Conservation (phyloP, 1,139 yeast genomes). For the Nakaseomyces sp. region DNA sequence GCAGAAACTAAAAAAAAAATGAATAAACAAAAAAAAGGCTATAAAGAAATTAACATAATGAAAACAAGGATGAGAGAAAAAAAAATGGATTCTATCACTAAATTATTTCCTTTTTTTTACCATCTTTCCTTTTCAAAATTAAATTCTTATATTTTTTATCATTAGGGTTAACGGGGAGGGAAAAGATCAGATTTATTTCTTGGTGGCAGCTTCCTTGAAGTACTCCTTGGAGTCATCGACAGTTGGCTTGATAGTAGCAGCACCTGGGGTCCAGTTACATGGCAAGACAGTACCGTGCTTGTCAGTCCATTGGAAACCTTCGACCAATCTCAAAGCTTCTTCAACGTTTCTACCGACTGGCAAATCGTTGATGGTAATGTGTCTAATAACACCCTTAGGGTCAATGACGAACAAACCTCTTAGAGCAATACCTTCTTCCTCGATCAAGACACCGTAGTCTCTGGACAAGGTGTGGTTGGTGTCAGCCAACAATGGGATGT, state of each 20-base stretch:
- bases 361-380: slow-evolving; percentile 92
- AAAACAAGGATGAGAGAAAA: too few species aligned
- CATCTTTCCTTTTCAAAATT: background rate
- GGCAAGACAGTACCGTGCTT: slow-evolving; percentile 98
- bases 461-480: slow-evolving; percentile 89
- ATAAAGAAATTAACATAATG: too few species aligned
- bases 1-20: too few species aligned
- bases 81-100: too few species aligned
- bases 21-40: too few species aligned
- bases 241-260: slow-evolving; percentile 87
- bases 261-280: slow-evolving; percentile 98
- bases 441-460: slow-evolving; percentile 95
- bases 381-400: slow-evolving; percentile 91
- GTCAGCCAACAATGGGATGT: slow-evolving; percentile 92
- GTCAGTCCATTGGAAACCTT: slow-evolving; percentile 98
- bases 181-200: background rate
- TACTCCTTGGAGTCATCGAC: slow-evolving; percentile 59
- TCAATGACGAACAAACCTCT: slow-evolving; percentile 97
- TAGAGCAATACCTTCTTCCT: slow-evolving; percentile 92
- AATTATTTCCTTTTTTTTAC: too few species aligned
- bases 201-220: slow-evolving; percentile 21
- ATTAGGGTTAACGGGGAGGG: background rate
- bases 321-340: slow-evolving; percentile 93
- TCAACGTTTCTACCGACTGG: slow-evolving; percentile 99
- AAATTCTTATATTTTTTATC: background rate